Conservation (phyloP, 495 filamentous ascomycete genomes). For the Annulohypoxylon nitens region DNA sequence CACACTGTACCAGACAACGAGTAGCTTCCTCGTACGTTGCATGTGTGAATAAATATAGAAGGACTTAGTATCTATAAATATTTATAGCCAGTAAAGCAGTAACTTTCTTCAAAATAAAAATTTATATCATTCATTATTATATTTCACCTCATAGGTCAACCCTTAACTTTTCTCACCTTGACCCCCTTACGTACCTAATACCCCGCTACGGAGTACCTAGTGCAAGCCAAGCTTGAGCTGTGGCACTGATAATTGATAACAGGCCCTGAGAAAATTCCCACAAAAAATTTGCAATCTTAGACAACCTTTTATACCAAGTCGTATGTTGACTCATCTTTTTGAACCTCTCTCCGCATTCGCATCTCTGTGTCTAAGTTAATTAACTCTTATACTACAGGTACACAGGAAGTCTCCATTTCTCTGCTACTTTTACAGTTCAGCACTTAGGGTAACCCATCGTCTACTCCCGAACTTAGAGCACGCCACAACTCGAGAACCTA, state of each 20-base stretch:
- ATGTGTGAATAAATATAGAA: not conserved
- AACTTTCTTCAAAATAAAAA: not conserved
- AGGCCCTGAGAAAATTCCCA: not conserved
- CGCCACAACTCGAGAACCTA: not conserved
- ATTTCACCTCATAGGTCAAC: not conserved
- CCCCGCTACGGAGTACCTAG: not conserved
- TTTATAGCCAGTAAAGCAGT: not conserved
- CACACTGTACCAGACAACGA: too few relatives aligned
- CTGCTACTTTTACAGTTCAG: not conserved
- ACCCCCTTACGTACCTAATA: not conserved
- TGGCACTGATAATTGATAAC: not conserved
- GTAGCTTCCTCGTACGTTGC: not conserved
- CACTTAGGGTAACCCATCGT: not conserved
- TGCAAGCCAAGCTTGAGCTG: not conserved
- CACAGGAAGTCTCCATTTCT: not conserved
- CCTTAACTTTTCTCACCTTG: not conserved
- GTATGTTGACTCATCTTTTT: conserved; percentile 1
- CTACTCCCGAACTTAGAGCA: not conserved
- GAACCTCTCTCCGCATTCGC: not conserved
- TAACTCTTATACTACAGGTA: not conserved
- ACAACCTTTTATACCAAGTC: not conserved
- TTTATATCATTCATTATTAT: not conserved
- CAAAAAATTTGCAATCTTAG: conserved; percentile 1
- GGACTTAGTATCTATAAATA: too few relatives aligned
- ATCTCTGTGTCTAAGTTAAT: not conserved